Base-by-base conservation (phyloP, 73 alveolate species). In the Paramecium bursaria region DNA sequence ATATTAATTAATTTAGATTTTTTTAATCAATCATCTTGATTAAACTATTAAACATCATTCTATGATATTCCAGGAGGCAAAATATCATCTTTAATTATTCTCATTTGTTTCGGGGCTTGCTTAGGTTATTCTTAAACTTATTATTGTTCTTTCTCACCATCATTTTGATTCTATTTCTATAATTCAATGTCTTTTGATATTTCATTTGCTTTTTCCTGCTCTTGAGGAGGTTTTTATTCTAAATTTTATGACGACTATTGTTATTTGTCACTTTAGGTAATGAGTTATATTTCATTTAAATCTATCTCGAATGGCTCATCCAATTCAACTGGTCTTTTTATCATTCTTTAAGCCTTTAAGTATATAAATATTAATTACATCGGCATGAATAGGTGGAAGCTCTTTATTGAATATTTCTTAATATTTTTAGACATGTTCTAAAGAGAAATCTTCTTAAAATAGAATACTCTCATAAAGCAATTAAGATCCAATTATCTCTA, bases 71-170 rank as follows among this genome's bases (percentile, higher is more conserved):
- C 76, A 11, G 76, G 76, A 11, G 76, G 76, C 17, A 57, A 29
- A 25, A 25, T 50, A 29, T 57, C 76, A 57, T 57, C 76, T 57
- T 50, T 57, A n/a, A 29, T 57, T 2, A 57, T 57, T 9, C 11
- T 57, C 6, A 57, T 17, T 2, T 25, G 15, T 13, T 57, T 57
- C 17, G 7, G 26, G 31, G 76, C n/a, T n/a, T n/a, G 52, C 1
- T 4, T 29, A 17, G 47, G 29, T 25, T 57, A 33, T 0, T 4
- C 19, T 30, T 57, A 17, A 26, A 1, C 39, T 29, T 27, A 29
- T 0, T 29, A 57, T 26, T 11, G 22, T 57, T 23, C 17, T 57
- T 29, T 29, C 39, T 57, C 76, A 29, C 31, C 23, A 1, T 29
- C 47, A 2, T 57, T 26, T 31, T 57, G 29, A 1, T 57, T 26